A percentile compares a stretch with the other conserved stretches of the same genome.
Conservation (phyloP, 306 rosid species). For the Crotalaria pallida region DNA sequence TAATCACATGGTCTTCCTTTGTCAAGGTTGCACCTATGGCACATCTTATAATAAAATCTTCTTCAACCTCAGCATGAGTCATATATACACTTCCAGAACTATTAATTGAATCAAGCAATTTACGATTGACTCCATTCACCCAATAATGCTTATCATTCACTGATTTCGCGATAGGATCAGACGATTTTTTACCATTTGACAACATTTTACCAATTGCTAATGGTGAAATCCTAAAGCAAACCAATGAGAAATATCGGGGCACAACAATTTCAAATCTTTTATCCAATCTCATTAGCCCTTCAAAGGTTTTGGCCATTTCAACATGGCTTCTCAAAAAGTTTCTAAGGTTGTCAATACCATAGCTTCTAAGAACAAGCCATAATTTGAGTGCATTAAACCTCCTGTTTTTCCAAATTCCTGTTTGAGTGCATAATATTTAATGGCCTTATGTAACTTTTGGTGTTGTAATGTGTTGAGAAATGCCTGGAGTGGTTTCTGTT, state of each 20-base stretch:
- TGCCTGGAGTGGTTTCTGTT: slow-evolving; percentile 68
- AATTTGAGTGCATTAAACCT: slow-evolving; percentile 42
- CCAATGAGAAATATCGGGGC: slow-evolving; percentile 35
- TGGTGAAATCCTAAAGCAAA: slow-evolving; percentile 52
- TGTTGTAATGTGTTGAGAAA: slow-evolving; percentile 43
- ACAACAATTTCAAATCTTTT: slow-evolving; percentile 43
- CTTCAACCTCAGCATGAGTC: slow-evolving; percentile 38
- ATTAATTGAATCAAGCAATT: slow-evolving; percentile 41
- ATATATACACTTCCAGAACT: slow-evolving; percentile 36
- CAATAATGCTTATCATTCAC: background rate
- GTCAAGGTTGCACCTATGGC: slow-evolving; percentile 44
- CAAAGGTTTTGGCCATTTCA: slow-evolving; percentile 47
- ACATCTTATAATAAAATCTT: slow-evolving; percentile 29
- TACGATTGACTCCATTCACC: slow-evolving; percentile 24
- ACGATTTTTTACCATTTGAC: background rate
- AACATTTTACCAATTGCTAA: background rate
- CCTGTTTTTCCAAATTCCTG: no score
- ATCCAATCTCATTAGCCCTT: slow-evolving; percentile 40
- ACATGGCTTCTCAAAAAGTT: slow-evolving; percentile 44
- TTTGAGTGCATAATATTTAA: no score
- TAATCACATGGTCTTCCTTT: slow-evolving; percentile 29
- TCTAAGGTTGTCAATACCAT: slow-evolving; percentile 45
- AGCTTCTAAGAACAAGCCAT: slow-evolving; percentile 51
- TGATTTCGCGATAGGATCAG: background rate
- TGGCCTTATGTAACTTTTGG: slow-evolving; percentile 4